Percentiles rank a stretch among this genome's conserved stretches.
phyloP scores from a whole-genome alignment of 345 rosid genomes.

The Dipteronia dyeriana region DNA sequence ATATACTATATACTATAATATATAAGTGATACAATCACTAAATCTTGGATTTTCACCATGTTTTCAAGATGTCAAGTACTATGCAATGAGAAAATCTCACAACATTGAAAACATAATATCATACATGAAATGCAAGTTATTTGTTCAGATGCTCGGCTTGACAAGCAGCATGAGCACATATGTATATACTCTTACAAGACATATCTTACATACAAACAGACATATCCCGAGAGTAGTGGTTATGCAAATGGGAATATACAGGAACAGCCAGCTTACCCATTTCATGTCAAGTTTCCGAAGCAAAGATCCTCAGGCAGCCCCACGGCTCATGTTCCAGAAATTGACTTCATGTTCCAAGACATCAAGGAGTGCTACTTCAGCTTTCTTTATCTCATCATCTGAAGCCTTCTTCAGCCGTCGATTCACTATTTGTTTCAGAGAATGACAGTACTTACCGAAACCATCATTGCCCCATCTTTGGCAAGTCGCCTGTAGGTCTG shows the following conservation, averaged over 20 bases:
- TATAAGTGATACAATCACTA: too few species aligned
- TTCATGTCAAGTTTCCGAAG: background rate
- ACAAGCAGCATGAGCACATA: background rate
- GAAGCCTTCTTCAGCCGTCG: slow-evolving; percentile 58
- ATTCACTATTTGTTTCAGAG: slow-evolving; percentile 53
- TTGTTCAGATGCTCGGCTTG: background rate
- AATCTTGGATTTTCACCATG: background rate
- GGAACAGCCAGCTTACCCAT: background rate
- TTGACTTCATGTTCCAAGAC: slow-evolving; percentile 72
- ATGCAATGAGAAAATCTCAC: background rate
- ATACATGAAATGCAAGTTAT: background rate
- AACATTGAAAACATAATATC: background rate
- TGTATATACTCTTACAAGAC: background rate
- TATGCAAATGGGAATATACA: background rate
- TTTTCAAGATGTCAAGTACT: too few species aligned
- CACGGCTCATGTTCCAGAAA: slow-evolving; percentile 79
- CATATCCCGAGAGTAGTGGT: background rate
- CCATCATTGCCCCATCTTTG: slow-evolving; percentile 79
- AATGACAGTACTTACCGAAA: slow-evolving; percentile 55
- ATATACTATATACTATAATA: background rate
- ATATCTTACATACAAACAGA: background rate
- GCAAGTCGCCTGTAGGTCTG: slow-evolving; percentile 60
- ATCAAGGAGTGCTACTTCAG: slow-evolving; percentile 51
- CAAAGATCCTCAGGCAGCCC: slow-evolving; percentile 23
- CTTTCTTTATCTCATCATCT: slow-evolving; percentile 36